Evolutionary conservation across 2,329 filamentous ascomycete genomes (phyloP).

Genomic region (Dactylellina parvicollis): DNA sequence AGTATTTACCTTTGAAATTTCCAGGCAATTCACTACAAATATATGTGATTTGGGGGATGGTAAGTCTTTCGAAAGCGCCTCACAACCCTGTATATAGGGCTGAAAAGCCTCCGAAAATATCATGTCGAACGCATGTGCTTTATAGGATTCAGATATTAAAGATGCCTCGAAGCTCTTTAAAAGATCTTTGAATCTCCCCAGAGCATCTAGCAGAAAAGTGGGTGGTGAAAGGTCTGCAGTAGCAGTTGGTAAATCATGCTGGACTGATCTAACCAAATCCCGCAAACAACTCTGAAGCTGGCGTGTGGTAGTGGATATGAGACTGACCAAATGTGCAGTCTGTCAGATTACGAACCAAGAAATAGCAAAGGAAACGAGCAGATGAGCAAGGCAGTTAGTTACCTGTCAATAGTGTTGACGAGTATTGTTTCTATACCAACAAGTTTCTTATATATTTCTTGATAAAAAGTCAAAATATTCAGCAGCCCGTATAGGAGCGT

Average conservation of each 20-base stretch:
- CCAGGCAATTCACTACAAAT: conserved; percentile 77
- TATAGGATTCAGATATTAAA: conserved; percentile 69
- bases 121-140: conserved; percentile 76
- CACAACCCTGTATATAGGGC: conserved; percentile 81
- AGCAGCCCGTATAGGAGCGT: conserved; percentile 89
- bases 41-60: conserved; percentile 71
- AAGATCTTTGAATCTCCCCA: conserved; percentile 79
- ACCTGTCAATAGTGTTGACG: conserved; percentile 70
- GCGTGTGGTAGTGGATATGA: conserved; percentile 80
- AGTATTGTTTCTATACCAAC: conserved; percentile 76
- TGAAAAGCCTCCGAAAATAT: conserved; percentile 83
- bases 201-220: conserved; percentile 79
- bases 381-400: neutral
- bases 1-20: conserved; percentile 70
- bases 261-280: conserved; percentile 79
- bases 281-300: conserved; percentile 84
- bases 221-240: conserved; percentile 80
- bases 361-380: neutral
- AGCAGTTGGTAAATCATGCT: conserved; percentile 75
- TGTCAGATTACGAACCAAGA: neutral
- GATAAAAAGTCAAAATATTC: conserved; percentile 90
- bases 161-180: conserved; percentile 90
- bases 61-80: conserved; percentile 73
- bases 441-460: conserved; percentile 81
- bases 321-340: conserved; percentile 59